A percentile compares a stretch with the other conserved stretches of the same genome.
These are phyloP conservation scores for Botrytis squamosa DNA, from an alignment of 2,329 filamentous ascomycete genomes.

Conservation along the genomic window DNA sequence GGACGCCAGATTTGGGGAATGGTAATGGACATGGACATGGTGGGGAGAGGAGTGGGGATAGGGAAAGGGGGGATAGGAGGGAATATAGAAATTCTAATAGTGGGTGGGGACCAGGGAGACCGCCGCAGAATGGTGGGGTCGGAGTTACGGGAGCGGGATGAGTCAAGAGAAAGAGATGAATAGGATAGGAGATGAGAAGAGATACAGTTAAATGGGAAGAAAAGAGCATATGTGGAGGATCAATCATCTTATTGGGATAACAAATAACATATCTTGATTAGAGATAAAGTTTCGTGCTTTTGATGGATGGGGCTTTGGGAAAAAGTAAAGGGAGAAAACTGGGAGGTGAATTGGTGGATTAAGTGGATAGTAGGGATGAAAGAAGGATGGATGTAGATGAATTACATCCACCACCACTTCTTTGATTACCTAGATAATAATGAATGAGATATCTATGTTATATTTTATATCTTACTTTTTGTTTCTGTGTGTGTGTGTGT, in stretches of 20 bases:
- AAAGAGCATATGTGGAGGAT: conserved; percentile 11
- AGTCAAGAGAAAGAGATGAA: conserved; percentile 5
- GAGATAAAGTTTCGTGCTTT: conserved; percentile 1
- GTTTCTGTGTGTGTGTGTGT: background rate
- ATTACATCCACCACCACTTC: background rate
- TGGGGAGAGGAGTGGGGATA: background rate
- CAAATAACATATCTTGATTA: conserved; percentile 14
- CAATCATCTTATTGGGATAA: conserved; percentile 17
- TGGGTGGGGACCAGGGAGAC: conserved; percentile 36
- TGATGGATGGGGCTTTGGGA: background rate
- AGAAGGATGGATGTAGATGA: background rate
- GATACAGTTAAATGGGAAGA: background rate
- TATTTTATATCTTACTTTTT: background rate
- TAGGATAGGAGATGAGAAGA: background rate
- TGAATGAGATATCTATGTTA: background rate
- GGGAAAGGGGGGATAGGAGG: conserved; percentile 14
- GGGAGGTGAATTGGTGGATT: background rate
- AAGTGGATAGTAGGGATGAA: background rate
- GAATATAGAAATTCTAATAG: conserved; percentile 37
- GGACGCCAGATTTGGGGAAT: conserved; percentile 37
- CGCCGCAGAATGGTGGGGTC: conserved; percentile 39
- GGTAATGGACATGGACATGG: conserved; percentile 29
- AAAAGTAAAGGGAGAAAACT: background rate
- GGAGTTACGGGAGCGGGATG: conserved; percentile 38
- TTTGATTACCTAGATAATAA: conserved; percentile 1